Evolutionary conservation across 2,329 filamentous ascomycete species (phyloP), one percentile per base, ranked within the genome.

Genomic region (Fusarium illudens): DNA sequence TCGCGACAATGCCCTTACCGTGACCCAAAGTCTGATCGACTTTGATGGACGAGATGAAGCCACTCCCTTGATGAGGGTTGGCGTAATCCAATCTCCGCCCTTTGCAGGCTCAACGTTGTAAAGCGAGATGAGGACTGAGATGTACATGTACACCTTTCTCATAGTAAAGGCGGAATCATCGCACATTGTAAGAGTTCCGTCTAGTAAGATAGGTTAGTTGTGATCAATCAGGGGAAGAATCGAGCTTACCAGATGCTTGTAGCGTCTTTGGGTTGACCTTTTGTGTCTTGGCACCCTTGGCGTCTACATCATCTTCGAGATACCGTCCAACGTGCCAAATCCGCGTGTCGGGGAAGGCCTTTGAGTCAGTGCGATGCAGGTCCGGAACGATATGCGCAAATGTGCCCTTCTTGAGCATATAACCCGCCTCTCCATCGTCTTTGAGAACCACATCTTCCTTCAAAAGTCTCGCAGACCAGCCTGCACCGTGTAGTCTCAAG

Each of bases 261-360:
- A 81, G 51, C 0, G 73, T 75, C 10, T 74, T 73, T 51, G 74
- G 57, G 6, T 76, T 67, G 1, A 70, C 67, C 11, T 58, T 58
- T 2, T 68, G 51, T 5, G 59, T 42, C 51, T 72, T 73, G 12
- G 60, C 58, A 0, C 73, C 77, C 15, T 74, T 68, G 17, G 73
- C 62, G 22, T 72, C 73, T 10, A 67, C 57, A 1, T 20, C 42
- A 17, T 76, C 74, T 8, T 72, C 72, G 6, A 81, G 46, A 53
- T 80, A 79, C 17, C 80, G 71, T 9, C 73, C 70, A 8, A 72
- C 71, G 9, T 75, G 74, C 78, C 79, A 82, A n/a, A 79, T 75
- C 0, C 65, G 62, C 2, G 79, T 75, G 9, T 78, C 73, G 6
- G 75, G 69, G 29, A 77, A 81, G 34, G 65, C 65, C 9, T 64